phyloP scores from a whole-genome alignment of 2,329 filamentous ascomycete species.

The Colletotrichum somersetense region DNA sequence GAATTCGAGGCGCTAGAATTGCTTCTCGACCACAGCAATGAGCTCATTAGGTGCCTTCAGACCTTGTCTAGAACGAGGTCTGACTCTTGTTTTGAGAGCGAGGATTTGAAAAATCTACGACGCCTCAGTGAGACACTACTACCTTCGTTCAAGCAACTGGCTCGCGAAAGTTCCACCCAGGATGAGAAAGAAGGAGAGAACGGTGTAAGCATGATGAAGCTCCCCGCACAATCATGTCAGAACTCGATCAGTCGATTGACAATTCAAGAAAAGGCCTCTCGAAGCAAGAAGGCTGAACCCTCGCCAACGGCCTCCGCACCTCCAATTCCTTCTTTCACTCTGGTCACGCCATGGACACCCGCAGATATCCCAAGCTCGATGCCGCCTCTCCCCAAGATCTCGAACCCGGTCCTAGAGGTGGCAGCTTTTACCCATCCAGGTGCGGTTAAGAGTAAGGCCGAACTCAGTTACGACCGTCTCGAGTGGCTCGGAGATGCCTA shows the following conservation, averaged over 20 bases:
- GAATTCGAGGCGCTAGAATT: constrained; percentile 46
- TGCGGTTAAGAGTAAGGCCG: constrained; percentile 50
- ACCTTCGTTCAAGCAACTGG: constrained; percentile 46
- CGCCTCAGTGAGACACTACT: constrained; percentile 46
- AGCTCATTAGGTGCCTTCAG: constrained; percentile 55
- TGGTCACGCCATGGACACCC: constrained; percentile 62
- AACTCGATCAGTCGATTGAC: neutral
- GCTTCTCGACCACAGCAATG: constrained; percentile 53
- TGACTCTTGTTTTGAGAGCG: neutral
- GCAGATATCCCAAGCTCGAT: constrained; percentile 61
- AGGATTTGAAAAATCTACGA: constrained; percentile 25
- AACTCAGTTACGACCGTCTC: constrained; percentile 80
- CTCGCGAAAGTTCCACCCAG: constrained; percentile 3
- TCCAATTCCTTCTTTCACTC: constrained; percentile 35
- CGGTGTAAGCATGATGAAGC: neutral
- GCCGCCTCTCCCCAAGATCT: constrained; percentile 72
- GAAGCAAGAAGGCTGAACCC: neutral
- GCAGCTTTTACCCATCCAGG: constrained; percentile 78
- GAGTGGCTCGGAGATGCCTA: constrained; percentile 94
- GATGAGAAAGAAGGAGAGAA: neutral
- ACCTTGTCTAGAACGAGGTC: constrained; percentile 48
- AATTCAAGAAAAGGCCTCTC: neutral
- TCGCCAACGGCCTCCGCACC: neutral
- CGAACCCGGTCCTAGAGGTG: constrained; percentile 69
- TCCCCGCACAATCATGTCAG: no score